Evolutionary conservation across 1,284 basidiomycete species (phyloP), one percentile per base, ranked within the genome.

Genomic region (Irpex sp.): DNA sequence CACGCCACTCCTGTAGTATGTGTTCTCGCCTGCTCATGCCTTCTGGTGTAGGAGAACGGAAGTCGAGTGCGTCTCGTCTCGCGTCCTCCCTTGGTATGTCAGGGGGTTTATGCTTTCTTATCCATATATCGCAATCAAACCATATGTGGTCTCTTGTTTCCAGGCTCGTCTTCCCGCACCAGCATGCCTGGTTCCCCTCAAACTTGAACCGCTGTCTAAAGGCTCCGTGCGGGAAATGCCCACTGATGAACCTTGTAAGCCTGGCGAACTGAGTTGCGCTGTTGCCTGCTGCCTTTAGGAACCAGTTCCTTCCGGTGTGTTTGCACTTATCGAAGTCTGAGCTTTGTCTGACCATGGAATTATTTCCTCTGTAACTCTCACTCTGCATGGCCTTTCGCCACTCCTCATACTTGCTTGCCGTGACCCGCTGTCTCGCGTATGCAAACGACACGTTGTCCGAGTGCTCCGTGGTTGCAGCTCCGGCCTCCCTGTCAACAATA

Each of bases 111-210:
- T 48, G 44, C 11, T 11, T 44, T 5, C 49, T 17, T 1, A 61
- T 61, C 59, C 59, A 61, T 36, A 61, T 19, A 4, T 51, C 31
- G 31, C 59, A 61, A 37, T 61, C 59, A 19, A 36, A 61, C 48
- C 40, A 52, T 9, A 61, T 61, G 19, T 54, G 47, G 36, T 61
- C 59, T 7, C 36, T 21, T 34, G 48, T 55, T 36, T 61, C 59
- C 3, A 44, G 11, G 2, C 8, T 6, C 9, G 11, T 2, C 31
- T 55, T 9, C 15, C 59, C 51, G 59, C 59, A 61, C 19, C 9
- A 34, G 59, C 59, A 61, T 4, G 11, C 3, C 17, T 21, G 49
- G 36, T 13, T 21, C 15, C 51, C 59, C 5, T 31, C 21, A 3
- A 61, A 38, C 13, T 61, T 48, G 49, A 61, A 54, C 48, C 51